Base-by-base conservation (phyloP, 768 basidiomycete genomes). In the Xerocomellus intermedius region DNA sequence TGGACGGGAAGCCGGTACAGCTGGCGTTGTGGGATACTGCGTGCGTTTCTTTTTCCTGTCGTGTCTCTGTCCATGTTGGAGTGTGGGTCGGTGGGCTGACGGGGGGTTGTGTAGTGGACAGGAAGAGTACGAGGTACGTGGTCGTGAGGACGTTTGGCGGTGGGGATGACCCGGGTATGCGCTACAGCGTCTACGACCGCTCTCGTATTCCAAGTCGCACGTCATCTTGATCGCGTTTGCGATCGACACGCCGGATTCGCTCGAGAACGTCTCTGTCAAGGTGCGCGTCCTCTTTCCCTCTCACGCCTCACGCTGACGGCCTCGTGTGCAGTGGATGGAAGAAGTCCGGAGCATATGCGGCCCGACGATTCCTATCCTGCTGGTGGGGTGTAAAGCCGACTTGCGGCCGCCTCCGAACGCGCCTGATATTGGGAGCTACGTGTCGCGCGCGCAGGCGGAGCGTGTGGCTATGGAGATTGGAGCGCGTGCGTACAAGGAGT, bases 21-120 rank as follows among this genome's bases (percentile, higher is more conserved):
- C 75, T 98, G 55, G 96, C 97, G 39, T 75, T 98, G 42, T 98
- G 97, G 97, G 97, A 99, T 81, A 98, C 97, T 51, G 97, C 97
- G 95, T 97, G 71, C 73, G 91, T 86, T 22, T 44, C 73, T n/a
- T n/a, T n/a, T n/a, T n/a, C n/a, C n/a, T n/a, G 91, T 86, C 26
- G 41, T 50, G 37, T 52, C 30, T 22, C 1, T 26, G 4, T 37
- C 32, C 3, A 24, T 24, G 24, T 24, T n/a, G n/a, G 6, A 22
- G 14, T 14, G 13, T 24, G 42, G 3, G 38, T 13, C 13, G 21
- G 7, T 9, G 24, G 19, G 9, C 22, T 59, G 51, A 55, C 24
- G 24, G 24, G 24, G 24, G 24, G 24, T 24, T 24, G 3, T 2
- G 24, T 68, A 97, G 95, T 66, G 95, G 96, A 43, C 95, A 98